Conservation (phyloP, 2,329 filamentous ascomycete species). For the Podosphaera fusca region DNA sequence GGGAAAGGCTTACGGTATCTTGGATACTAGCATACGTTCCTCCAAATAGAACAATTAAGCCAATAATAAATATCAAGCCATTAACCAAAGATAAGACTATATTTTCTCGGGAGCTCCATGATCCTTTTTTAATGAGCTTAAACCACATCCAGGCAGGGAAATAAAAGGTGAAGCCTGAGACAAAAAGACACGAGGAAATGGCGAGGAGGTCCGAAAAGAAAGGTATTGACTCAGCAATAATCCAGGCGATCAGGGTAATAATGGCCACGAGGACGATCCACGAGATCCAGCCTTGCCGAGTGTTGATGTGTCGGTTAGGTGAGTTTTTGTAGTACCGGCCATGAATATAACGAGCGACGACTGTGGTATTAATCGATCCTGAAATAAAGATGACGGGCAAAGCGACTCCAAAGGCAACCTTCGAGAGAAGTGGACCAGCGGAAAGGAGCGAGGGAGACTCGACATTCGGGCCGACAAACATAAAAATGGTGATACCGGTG, state of each 20-base stretch:
- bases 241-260: conserved; percentile 37
- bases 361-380: conserved; percentile 34
- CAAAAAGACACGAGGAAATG: conserved; percentile 26
- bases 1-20: background rate
- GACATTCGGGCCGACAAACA: conserved; percentile 31
- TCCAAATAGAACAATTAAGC: background rate
- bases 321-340: conserved; percentile 10
- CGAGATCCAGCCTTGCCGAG: conserved; percentile 12
- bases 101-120: background rate
- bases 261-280: conserved; percentile 34
- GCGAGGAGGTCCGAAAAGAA: conserved; percentile 40
- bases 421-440: conserved; percentile 25
- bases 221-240: conserved; percentile 47
- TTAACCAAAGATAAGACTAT: background rate
- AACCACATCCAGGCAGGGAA: conserved; percentile 14
- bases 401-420: conserved; percentile 35
- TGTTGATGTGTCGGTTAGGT: conserved; percentile 9
- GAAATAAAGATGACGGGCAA: conserved; percentile 38
- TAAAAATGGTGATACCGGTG: conserved; percentile 35
- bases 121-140: conserved; percentile 1
- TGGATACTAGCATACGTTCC: conserved; percentile 1
- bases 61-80: background rate
- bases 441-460: conserved; percentile 34
- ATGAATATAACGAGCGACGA: conserved; percentile 19
- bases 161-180: conserved; percentile 13